Evolutionary conservation across 345 rosid genomes (phyloP), one percentile per base, ranked within the genome.

Genomic region (Tarenaya hassleriana): DNA sequence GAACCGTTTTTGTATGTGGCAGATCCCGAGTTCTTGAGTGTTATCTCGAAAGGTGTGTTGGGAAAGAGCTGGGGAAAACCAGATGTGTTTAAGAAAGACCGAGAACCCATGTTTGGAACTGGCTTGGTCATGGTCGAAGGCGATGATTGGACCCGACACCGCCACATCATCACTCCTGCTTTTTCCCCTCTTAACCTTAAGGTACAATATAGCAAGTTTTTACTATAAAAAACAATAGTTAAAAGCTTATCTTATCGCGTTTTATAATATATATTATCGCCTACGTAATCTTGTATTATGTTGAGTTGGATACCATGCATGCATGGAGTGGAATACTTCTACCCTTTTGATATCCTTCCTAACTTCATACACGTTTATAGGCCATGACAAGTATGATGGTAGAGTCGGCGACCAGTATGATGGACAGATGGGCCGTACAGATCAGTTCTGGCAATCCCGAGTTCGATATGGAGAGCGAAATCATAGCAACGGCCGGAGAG

Each of bases 1-100:
- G 96, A 88, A 75, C 98, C 98, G 7, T 88, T 92, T 69, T 56
- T 92, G 55, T 83, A 85, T 55, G 73, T 92, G 4, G 97, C 97
- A n/a, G 95, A 92, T 9, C 91, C 97, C 0, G 94, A 79, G 57
- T 92, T 92, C 61, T 77, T 92, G 11, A 88, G 76, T 57, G 71
- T 49, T 38, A 74, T 92, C 82, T 73, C 94, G 9, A 50, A 69
- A 9, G 97, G 98, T 9, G 83, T 92, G 5, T 46, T 78, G 82
- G 98, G 98, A 9, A 92, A 85, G 76, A 83, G 77, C 14, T 85
- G 98, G 98, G 98, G 98, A 46, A 92, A 92, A 54, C 97, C 97
- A 34, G 48, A 47, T 32, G 88, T 92, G 16, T 81, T 88, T 69
- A 85, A 80, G 68, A 68, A 72, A 21, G 98, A 92, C 64, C 77